Conservation (phyloP, 768 basidiomycete genomes). For the Tulasnella sp. region DNA sequence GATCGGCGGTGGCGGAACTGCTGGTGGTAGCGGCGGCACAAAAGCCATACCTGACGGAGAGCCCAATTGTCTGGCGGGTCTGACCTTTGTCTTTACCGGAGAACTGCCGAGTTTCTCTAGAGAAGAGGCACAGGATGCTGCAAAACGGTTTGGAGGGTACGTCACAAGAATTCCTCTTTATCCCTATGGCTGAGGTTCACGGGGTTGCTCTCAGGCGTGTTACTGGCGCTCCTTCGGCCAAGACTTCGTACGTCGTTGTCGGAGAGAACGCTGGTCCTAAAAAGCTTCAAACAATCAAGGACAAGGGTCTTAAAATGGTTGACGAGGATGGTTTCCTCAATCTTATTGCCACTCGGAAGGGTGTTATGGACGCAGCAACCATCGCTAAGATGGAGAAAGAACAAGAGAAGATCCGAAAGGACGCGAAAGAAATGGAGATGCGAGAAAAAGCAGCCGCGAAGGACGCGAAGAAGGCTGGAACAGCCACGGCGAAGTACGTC, state of each 20-base stretch:
- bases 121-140: constrained; percentile 81
- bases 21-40: constrained; percentile 40
- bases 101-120: constrained; percentile 82
- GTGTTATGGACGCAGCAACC: constrained; percentile 67
- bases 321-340: constrained; percentile 84
- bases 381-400: constrained; percentile 79
- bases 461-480: constrained; percentile 34
- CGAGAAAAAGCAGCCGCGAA: constrained; percentile 55
- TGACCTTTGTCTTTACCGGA: constrained; percentile 94
- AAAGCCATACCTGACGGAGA: constrained; percentile 70
- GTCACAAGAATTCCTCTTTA: constrained; percentile 32
- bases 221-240: constrained; percentile 79
- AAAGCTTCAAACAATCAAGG: constrained; percentile 83
- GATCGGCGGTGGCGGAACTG: constrained; percentile 27
- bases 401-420: constrained; percentile 63
- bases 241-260: constrained; percentile 83
- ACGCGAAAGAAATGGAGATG: constrained; percentile 73
- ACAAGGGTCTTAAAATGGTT: constrained; percentile 68
- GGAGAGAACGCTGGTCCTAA: constrained; percentile 83
- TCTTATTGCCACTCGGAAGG: constrained; percentile 68
- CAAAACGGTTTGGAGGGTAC: constrained; percentile 89
- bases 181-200: not conserved
- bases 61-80: constrained; percentile 71
- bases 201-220: constrained; percentile 59
- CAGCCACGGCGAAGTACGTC: constrained; percentile 33